Evolutionary conservation across 495 filamentous ascomycete genomes (phyloP).

Genomic region (Amphirosellinia nigrospora): DNA sequence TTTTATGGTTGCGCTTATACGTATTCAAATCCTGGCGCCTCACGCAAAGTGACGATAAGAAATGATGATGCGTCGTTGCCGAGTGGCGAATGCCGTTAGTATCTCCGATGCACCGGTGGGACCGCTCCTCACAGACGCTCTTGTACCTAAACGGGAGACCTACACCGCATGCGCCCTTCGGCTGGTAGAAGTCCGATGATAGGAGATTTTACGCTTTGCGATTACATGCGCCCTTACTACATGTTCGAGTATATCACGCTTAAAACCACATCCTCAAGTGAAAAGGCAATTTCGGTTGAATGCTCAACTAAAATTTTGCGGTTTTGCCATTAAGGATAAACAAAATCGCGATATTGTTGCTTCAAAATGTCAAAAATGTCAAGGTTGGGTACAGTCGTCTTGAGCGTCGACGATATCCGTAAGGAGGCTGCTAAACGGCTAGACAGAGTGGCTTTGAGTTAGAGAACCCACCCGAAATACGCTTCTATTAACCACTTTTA

Average conservation of each 20-base stretch:
- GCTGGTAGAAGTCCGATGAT: neutral
- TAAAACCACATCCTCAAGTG: neutral
- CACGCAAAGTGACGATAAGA: too few species aligned
- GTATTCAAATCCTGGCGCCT: too few species aligned
- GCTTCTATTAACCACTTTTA: neutral
- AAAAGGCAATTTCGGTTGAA: neutral
- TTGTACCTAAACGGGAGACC: neutral
- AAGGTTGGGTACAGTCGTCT: constrained; percentile 13
- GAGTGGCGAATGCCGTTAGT: too few species aligned
- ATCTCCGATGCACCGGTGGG: too few species aligned
- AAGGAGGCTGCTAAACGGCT: constrained; percentile 38
- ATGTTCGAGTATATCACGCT: neutral
- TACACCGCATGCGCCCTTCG: neutral
- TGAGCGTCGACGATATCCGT: constrained; percentile 41
- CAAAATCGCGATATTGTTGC: neutral
- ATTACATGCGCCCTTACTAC: neutral
- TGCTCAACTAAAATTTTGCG: neutral
- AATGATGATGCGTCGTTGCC: too few species aligned
- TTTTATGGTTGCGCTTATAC: too few species aligned
- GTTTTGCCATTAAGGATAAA: neutral
- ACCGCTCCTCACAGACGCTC: neutral
- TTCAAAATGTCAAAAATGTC: constrained; percentile 12
- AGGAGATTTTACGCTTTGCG: neutral
- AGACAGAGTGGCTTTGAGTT: constrained; percentile 35
- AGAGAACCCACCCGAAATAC: neutral